Evolutionary conservation across 192 early-diverging fungal genomes (phyloP).

Genomic region (Backusella liffmaniae): DNA sequence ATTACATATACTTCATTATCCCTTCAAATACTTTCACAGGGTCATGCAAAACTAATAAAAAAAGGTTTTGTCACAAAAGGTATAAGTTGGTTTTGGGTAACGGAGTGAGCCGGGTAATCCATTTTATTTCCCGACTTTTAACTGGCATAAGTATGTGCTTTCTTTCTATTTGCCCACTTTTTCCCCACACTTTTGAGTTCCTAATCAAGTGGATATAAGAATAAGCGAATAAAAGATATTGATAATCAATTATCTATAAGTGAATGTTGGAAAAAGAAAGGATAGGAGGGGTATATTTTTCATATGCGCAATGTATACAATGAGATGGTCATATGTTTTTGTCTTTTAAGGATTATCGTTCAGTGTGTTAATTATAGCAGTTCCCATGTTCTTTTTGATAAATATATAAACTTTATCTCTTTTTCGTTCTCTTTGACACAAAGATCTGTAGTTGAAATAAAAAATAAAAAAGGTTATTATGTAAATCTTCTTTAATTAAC

Average conservation of each 20-base stretch:
- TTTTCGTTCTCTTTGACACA: background rate
- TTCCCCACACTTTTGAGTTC: background rate
- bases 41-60: constrained; percentile 2
- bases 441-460: background rate
- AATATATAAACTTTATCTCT: background rate
- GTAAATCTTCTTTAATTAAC: background rate
- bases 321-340: too few species aligned
- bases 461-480: background rate
- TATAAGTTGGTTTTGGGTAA: background rate
- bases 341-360: background rate
- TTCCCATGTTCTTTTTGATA: background rate
- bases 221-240: background rate
- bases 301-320: too few species aligned
- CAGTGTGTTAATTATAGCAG: background rate
- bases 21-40: constrained; percentile 4
- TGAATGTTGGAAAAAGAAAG: background rate
- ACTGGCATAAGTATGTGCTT: background rate
- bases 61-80: background rate
- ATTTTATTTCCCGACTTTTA: background rate
- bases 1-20: constrained; percentile 9
- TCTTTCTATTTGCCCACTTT: background rate
- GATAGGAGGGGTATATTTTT: background rate
- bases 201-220: background rate
- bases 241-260: background rate
- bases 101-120: background rate